Percentiles rank a stretch among this genome's conserved stretches.
Evolutionary conservation across 352 stramenopile genomes (phyloP).

Genomic region (Phytophthora capsici): DNA sequence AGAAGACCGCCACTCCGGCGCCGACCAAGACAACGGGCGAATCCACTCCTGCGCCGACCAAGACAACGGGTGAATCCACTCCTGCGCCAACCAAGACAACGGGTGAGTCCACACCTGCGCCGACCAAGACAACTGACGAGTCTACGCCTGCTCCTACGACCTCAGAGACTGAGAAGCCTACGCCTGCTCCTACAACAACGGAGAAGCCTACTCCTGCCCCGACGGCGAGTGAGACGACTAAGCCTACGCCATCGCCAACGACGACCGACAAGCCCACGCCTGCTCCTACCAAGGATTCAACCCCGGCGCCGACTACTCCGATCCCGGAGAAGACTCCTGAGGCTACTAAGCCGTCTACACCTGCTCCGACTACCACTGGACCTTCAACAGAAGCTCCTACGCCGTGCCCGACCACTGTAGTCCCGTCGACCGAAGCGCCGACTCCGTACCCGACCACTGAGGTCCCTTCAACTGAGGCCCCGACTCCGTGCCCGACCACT

Average conservation of each 20-base stretch:
- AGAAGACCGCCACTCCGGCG: neutral
- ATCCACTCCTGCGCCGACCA: slow-evolving; percentile 4
- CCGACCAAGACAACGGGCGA: neutral
- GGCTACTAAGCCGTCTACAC: slow-evolving; percentile 29
- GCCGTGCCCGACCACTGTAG: slow-evolving; percentile 19
- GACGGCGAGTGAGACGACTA: slow-evolving; percentile 1
- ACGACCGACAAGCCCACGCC: slow-evolving; percentile 2
- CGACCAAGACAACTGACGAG: slow-evolving; percentile 3
- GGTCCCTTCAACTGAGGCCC: neutral
- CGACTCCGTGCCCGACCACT: slow-evolving; percentile 24
- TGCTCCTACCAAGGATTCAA: slow-evolving; percentile 18
- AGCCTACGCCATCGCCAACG: slow-evolving; percentile 6
- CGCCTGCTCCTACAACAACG: slow-evolving; percentile 4
- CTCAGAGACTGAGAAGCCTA: slow-evolving; percentile 2
- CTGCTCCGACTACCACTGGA: slow-evolving; percentile 28
- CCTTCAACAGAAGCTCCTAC: slow-evolving; percentile 19
- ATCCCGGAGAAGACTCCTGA: slow-evolving; percentile 28
- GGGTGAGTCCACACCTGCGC: slow-evolving; percentile 3
- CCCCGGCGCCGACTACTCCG: slow-evolving; percentile 26
- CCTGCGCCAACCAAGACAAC: neutral
- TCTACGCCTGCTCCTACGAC: slow-evolving; percentile 8
- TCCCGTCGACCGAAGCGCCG: neutral
- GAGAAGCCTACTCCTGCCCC: slow-evolving; percentile 10
- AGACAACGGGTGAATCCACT: neutral
- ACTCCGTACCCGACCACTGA: slow-evolving; percentile 25